phyloP scores from a whole-genome alignment of 164 flowering plant genomes.

The Kingdonia uniflora region DNA sequence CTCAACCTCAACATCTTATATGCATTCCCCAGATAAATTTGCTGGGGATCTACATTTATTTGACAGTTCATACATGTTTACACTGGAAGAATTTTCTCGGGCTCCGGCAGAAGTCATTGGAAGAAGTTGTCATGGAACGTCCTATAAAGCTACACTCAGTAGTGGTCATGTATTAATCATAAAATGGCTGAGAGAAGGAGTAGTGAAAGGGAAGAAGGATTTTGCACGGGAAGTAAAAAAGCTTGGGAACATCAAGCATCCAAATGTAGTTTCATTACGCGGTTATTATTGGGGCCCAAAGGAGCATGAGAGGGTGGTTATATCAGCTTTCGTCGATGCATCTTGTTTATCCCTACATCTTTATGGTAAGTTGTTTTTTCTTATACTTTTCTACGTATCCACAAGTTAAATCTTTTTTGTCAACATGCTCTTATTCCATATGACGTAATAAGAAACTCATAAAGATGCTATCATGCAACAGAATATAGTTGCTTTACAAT shows the following conservation, averaged over 20 bases:
- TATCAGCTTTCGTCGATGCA: slow-evolving; percentile 46
- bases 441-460: too few relatives aligned
- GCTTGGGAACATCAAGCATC: slow-evolving; percentile 62
- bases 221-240: slow-evolving; percentile 65
- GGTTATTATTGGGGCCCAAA: slow-evolving; percentile 71
- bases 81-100: slow-evolving; percentile 58
- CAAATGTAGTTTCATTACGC: slow-evolving; percentile 48
- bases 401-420: too few relatives aligned
- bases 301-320: slow-evolving; percentile 58
- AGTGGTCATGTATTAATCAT: slow-evolving; percentile 43
- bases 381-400: too few relatives aligned
- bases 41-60: slow-evolving; percentile 60
- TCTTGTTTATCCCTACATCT: slow-evolving; percentile 44
- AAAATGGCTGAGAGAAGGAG: slow-evolving; percentile 65
- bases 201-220: slow-evolving; percentile 54
- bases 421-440: too few relatives aligned
- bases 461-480: too few relatives aligned
- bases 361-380: slow-evolving; percentile 32
- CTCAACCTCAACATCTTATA: slow-evolving; percentile 35
- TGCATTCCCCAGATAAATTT: slow-evolving; percentile 54
- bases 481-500: too few relatives aligned
- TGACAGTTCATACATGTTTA: slow-evolving; percentile 39
- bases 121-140: slow-evolving; percentile 65
- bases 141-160: slow-evolving; percentile 53
- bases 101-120: slow-evolving; percentile 76